These are phyloP conservation scores for Mallotus japonicus DNA, from an alignment of 441 rosid species.

Conservation along the genomic window DNA sequence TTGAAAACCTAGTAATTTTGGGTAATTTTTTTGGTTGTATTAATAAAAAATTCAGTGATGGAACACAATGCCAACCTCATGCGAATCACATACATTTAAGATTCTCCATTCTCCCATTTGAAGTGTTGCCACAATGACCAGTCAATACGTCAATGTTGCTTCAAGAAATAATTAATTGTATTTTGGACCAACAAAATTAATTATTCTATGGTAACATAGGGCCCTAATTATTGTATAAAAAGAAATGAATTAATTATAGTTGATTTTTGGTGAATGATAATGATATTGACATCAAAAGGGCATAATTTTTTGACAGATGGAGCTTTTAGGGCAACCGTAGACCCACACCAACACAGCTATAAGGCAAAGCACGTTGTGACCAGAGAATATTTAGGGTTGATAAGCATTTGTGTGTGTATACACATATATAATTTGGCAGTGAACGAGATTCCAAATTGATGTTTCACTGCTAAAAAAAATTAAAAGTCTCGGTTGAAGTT, in stretches of 20 bases:
- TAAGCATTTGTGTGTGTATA: neutral
- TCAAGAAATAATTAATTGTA: neutral
- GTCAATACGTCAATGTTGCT: constrained; percentile 11
- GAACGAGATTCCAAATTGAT: no score
- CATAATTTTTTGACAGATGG: constrained; percentile 35
- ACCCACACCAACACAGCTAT: neutral
- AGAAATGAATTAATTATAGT: neutral
- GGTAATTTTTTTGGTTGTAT: no score
- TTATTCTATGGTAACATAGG: neutral
- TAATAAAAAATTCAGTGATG: no score
- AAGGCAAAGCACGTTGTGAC: neutral
- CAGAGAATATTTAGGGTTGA: neutral
- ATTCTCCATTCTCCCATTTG: neutral
- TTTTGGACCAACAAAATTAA: neutral
- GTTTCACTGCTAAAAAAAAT: no score
- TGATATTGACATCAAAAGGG: constrained; percentile 10
- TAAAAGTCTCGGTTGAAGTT: no score
- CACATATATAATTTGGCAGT: neutral
- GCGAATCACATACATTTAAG: no score
- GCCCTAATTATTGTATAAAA: no score
- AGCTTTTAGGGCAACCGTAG: constrained; percentile 8
- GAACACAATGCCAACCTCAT: no score
- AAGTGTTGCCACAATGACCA: neutral
- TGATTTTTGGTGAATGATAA: no score
- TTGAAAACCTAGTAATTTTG: no score